Evolutionary conservation across 805 yeast species (phyloP).

Genomic region (Hanseniaspora guilliermondii): DNA sequence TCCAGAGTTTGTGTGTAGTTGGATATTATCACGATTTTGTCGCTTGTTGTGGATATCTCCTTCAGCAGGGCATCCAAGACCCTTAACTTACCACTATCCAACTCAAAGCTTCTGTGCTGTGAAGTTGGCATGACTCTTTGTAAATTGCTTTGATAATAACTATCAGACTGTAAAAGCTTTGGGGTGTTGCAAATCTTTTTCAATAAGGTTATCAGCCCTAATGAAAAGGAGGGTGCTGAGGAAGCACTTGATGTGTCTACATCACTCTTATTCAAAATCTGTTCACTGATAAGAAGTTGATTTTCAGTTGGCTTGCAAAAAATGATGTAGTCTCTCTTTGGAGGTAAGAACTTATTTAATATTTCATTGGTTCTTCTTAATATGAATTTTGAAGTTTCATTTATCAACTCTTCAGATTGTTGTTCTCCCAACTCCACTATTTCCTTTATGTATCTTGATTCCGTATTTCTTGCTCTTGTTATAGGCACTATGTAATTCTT

Average conservation of each 20-base stretch:
- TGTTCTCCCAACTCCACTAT: conserved; percentile 46
- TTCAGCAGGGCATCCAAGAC: conserved; percentile 46
- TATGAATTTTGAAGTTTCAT: conserved; percentile 51
- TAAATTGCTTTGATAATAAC: conserved; percentile 18
- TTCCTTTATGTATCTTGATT: conserved; percentile 40
- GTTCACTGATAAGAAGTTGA: conserved; percentile 46
- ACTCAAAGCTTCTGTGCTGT: background rate
- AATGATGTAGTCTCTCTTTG: conserved; percentile 60
- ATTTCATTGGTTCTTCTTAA: conserved; percentile 58
- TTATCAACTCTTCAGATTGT: conserved; percentile 50
- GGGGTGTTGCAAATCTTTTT: conserved; percentile 82
- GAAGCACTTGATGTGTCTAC: conserved; percentile 23
- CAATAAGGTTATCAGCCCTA: conserved; percentile 59
- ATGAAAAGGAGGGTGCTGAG: conserved; percentile 30
- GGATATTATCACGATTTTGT: conserved; percentile 86
- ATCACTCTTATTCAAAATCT: conserved; percentile 30
- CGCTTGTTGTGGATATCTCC: conserved; percentile 37
- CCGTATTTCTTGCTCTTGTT: conserved; percentile 50
- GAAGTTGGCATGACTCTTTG: background rate
- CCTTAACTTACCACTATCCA: conserved; percentile 50
- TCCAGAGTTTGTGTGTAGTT: conserved; percentile 93
- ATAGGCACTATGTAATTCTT: conserved; percentile 60
- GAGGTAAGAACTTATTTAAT: conserved; percentile 49
- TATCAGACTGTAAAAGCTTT: conserved; percentile 42
- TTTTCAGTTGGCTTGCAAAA: conserved; percentile 62